Percentiles rank a stretch among this genome's conserved stretches.
phyloP scores from a whole-genome alignment of 1,284 basidiomycete genomes.

The Ustilago xerochloae region DNA sequence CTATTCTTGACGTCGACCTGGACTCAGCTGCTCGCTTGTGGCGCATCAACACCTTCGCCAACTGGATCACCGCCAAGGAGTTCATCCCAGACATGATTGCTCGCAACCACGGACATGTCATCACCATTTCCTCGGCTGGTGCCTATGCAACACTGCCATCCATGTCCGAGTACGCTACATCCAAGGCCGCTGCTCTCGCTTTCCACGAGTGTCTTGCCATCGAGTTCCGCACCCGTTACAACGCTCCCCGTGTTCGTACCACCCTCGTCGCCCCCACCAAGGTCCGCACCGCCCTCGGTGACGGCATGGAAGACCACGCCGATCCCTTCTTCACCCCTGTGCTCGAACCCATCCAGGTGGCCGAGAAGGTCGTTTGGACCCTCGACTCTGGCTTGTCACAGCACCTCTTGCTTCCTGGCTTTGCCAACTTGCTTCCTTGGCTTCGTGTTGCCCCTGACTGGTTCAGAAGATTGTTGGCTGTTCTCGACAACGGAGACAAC shows the following conservation, averaged over 20 bases:
- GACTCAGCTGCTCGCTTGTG: constrained; percentile 49
- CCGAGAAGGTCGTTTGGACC: constrained; percentile 48
- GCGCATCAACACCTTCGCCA: constrained; percentile 63
- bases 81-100: constrained; percentile 64
- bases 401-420: constrained; percentile 57
- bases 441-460: constrained; percentile 61
- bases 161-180: constrained; percentile 62
- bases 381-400: constrained; percentile 62
- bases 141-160: constrained; percentile 60
- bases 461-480: constrained; percentile 50
- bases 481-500: constrained; percentile 62
- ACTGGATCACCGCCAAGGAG: constrained; percentile 61
- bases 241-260: constrained; percentile 59
- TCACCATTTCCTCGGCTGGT: constrained; percentile 61
- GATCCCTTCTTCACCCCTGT: constrained; percentile 64
- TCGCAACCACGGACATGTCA: constrained; percentile 65
- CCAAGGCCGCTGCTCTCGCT: constrained; percentile 63
- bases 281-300: constrained; percentile 64
- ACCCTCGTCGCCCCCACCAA: constrained; percentile 65
- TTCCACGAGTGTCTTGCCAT: constrained; percentile 64
- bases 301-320: constrained; percentile 63
- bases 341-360: constrained; percentile 63
- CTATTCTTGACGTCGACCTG: constrained; percentile 56
- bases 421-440: constrained; percentile 56
- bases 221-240: constrained; percentile 62